These are phyloP conservation scores for Clarireedia paspali DNA, from an alignment of 2,329 filamentous ascomycete genomes.

Conservation along the genomic window DNA sequence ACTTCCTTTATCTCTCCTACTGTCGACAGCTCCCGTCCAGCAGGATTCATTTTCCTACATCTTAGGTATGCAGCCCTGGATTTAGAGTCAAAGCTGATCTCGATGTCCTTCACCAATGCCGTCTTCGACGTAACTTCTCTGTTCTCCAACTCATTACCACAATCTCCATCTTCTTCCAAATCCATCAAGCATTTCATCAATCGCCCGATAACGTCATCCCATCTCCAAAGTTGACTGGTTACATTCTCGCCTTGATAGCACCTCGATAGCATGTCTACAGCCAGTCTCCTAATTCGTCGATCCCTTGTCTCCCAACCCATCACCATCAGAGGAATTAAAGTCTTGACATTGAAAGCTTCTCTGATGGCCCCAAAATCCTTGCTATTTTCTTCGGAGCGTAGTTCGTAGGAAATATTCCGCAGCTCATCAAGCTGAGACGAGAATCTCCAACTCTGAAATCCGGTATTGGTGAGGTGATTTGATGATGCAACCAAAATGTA, in stretches of 20 bases:
- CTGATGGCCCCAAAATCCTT: slow-evolving; percentile 11
- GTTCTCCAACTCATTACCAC: background rate
- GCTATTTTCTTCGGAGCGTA: background rate
- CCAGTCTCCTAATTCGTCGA: slow-evolving; percentile 14
- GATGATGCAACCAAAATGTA: slow-evolving; percentile 3
- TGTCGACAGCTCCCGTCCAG: too few species aligned
- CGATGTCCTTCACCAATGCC: background rate
- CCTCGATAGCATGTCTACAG: slow-evolving; percentile 15
- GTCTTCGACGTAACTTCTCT: background rate
- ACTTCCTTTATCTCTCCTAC: too few species aligned
- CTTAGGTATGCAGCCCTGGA: too few species aligned
- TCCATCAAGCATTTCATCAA: slow-evolving; percentile 1
- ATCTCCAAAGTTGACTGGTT: background rate
- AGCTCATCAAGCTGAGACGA: slow-evolving; percentile 1
- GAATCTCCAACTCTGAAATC: background rate
- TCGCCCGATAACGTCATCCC: background rate
- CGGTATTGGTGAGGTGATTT: background rate
- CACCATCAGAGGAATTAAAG: slow-evolving; percentile 19
- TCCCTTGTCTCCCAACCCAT: slow-evolving; percentile 21
- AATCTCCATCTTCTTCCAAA: background rate
- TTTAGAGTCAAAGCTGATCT: background rate
- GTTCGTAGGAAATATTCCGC: background rate
- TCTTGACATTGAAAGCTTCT: slow-evolving; percentile 21
- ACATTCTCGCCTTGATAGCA: background rate
- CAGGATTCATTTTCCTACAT: too few species aligned